These are phyloP conservation scores for Aspergillus wentii DNA, from an alignment of 495 filamentous ascomycete genomes.

Conservation along the genomic window DNA sequence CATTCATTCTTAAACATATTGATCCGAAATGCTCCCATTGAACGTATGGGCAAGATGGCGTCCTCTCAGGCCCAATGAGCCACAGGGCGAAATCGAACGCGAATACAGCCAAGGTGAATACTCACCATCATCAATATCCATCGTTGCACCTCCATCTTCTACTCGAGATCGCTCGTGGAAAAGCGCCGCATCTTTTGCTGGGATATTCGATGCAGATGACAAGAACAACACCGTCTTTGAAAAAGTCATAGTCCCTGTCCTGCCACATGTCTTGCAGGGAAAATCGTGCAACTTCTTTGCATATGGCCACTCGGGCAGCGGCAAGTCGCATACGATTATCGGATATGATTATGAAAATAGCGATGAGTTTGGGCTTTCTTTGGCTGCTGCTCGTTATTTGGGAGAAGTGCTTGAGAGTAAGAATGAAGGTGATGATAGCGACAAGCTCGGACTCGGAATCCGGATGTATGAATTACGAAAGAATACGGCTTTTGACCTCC, in stretches of 20 bases:
- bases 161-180: constrained; percentile 4
- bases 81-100: too few species aligned
- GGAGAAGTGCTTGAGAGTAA: constrained; percentile 1
- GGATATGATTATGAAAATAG: constrained; percentile 18
- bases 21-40: too few species aligned
- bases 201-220: constrained; percentile 2
- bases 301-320: constrained; percentile 24
- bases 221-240: constrained; percentile 8
- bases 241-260: constrained; percentile 4
- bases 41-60: too few species aligned
- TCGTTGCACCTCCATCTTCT: not conserved
- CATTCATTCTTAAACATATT: too few species aligned
- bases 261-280: constrained; percentile 5
- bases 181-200: constrained; percentile 4
- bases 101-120: too few species aligned
- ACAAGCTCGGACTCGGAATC: constrained; percentile 16
- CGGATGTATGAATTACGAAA: constrained; percentile 21
- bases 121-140: constrained; percentile 7
- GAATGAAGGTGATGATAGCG: constrained; percentile 2
- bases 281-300: constrained; percentile 19
- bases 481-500: constrained; percentile 20
- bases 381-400: constrained; percentile 15
- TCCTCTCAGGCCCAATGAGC: too few species aligned
- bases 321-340: constrained; percentile 22
- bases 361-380: constrained; percentile 16